phyloP scores from a whole-genome alignment of 208 protist species.

The Crithidia expoeki region DNA sequence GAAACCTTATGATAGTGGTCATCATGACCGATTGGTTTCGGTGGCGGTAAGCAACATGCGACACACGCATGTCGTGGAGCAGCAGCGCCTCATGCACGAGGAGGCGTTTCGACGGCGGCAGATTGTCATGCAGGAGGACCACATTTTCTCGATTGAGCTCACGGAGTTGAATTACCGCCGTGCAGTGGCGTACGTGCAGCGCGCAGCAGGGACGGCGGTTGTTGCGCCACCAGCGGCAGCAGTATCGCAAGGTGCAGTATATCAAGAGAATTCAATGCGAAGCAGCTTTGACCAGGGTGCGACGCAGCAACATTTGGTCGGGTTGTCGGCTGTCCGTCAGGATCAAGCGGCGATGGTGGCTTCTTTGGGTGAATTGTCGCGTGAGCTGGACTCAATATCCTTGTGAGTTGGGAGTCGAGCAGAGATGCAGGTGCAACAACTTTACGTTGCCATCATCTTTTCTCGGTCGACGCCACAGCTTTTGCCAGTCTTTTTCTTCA shows the following conservation, averaged over 20 bases:
- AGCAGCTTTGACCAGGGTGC: no score
- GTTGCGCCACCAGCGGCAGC: background rate
- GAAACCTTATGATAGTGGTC: no score
- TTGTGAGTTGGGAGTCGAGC: background rate
- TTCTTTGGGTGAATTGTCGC: conserved; percentile 1
- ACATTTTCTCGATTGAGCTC: conserved; percentile 25
- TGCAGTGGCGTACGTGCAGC: conserved; percentile 19
- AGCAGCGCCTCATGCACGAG: conserved; percentile 31
- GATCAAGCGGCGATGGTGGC: conserved; percentile 28
- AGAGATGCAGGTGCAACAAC: background rate
- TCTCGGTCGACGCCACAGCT: no score
- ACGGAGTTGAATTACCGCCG: conserved; percentile 36
- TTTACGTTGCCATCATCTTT: no score
- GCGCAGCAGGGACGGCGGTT: background rate
- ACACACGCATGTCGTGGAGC: conserved; percentile 16
- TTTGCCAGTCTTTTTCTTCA: background rate
- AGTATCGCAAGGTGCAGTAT: no score
- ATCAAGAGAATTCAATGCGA: no score
- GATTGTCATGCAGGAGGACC: conserved; percentile 32
- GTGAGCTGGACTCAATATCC: conserved; percentile 13
- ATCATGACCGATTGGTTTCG: background rate
- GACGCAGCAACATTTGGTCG: conserved; percentile 2
- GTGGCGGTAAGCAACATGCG: background rate
- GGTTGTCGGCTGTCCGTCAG: conserved; percentile 15
- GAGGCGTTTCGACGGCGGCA: conserved; percentile 37